A percentile compares a stretch with the other conserved stretches of the same genome.
Conservation (phyloP, 331 rosid genomes). For the Prunus yedoensis region DNA sequence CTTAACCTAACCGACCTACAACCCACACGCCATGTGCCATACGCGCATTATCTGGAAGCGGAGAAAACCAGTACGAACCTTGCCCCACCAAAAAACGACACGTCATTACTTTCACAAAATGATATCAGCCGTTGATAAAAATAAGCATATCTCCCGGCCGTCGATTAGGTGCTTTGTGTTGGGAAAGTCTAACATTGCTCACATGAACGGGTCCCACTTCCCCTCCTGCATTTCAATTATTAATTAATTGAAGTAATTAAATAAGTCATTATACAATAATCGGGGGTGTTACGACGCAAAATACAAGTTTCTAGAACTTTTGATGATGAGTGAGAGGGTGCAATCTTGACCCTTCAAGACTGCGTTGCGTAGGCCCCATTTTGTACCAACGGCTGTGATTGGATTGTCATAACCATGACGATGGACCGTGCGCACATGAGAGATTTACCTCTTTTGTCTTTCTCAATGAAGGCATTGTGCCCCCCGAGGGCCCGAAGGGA, state of each 20-base stretch:
- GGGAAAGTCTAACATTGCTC: constrained; percentile 12
- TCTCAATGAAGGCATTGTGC: background rate
- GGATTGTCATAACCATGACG: background rate
- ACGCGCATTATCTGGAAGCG: constrained; percentile 9
- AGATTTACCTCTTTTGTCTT: background rate
- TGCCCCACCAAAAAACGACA: constrained; percentile 14
- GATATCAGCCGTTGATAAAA: background rate
- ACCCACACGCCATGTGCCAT: constrained; percentile 47
- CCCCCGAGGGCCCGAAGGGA: no score
- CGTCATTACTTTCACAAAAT: background rate
- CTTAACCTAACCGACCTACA: background rate
- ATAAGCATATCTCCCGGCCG: background rate
- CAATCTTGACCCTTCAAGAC: background rate
- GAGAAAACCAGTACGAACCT: background rate
- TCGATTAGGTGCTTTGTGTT: background rate
- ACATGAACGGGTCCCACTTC: constrained; percentile 27
- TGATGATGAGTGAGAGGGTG: background rate
- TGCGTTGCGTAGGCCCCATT: background rate
- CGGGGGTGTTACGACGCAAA: background rate
- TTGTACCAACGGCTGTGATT: background rate
- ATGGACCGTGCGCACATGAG: background rate
- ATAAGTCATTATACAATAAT: background rate
- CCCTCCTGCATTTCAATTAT: no score
- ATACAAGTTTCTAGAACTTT: constrained; percentile 1
- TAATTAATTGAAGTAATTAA: background rate